phyloP scores from a whole-genome alignment of 164 flowering plant genomes.

The Magnolia sinica region DNA sequence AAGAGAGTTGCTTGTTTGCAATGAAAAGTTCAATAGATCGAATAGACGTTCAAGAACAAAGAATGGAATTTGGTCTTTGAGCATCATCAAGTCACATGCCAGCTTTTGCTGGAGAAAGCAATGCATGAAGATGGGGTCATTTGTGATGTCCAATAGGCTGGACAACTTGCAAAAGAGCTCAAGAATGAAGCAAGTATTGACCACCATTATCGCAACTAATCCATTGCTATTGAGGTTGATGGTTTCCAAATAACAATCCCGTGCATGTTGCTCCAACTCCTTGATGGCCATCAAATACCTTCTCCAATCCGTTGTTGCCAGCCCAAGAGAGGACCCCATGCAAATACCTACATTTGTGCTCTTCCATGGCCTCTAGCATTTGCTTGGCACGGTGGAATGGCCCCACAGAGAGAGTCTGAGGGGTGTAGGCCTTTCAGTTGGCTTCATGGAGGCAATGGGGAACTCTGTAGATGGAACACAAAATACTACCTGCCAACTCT shows the following conservation, averaged over 20 bases:
- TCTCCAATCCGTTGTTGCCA: background rate
- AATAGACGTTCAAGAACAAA: too few relatives aligned
- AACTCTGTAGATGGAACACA: background rate
- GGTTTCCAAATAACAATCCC: conserved; percentile 41
- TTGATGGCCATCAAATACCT: background rate
- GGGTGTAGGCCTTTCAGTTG: conserved; percentile 10
- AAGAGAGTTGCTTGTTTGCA: too few relatives aligned
- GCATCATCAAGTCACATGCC: too few relatives aligned
- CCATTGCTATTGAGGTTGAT: too few relatives aligned
- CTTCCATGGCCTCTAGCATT: background rate
- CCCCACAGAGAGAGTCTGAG: background rate
- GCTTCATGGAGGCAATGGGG: conserved; percentile 11
- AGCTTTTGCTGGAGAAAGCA: too few relatives aligned
- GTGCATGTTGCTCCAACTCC: conserved; percentile 15
- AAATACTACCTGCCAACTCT: background rate
- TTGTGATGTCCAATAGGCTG: too few relatives aligned
- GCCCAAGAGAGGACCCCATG: background rate
- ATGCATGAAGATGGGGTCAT: background rate
- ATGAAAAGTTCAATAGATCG: too few relatives aligned
- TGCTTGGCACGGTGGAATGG: background rate
- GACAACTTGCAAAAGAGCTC: too few relatives aligned
- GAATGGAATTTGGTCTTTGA: too few relatives aligned
- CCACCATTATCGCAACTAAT: too few relatives aligned
- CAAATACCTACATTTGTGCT: background rate
- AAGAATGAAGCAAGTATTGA: conserved; percentile 2